Evolutionary conservation across 2,329 filamentous ascomycete species (phyloP).

Genomic region (Fusarium pseudograminearum): DNA sequence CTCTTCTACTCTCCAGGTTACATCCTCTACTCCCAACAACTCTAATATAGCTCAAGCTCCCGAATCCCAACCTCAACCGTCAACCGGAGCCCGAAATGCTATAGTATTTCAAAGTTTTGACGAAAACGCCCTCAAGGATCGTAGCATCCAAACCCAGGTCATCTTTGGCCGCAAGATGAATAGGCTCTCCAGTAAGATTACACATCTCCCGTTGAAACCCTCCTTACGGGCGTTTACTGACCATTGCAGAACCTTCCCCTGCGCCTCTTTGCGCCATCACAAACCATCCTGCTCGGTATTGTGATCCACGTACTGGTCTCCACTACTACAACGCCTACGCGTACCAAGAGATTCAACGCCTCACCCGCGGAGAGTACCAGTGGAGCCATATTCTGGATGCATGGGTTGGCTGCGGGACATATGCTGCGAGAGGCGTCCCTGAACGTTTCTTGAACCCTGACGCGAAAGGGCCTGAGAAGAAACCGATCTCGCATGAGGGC

Average conservation of each 20-base stretch:
- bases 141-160: conserved; percentile 68
- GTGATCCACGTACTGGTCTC: conserved; percentile 86
- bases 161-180: conserved; percentile 70
- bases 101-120: conserved; percentile 72
- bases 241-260: conserved; percentile 61
- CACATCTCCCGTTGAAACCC: neutral
- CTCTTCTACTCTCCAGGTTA: conserved; percentile 5
- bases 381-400: conserved; percentile 87
- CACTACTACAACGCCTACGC: conserved; percentile 83
- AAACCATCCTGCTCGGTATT: conserved; percentile 81
- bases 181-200: conserved; percentile 64
- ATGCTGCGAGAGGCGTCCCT: conserved; percentile 81
- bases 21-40: conserved; percentile 24
- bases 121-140: conserved; percentile 66
- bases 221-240: conserved; percentile 2
- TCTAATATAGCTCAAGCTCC: conserved; percentile 26
- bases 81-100: conserved; percentile 65
- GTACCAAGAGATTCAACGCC: conserved; percentile 83
- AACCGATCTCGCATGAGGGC: conserved; percentile 26
- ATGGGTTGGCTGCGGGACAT: conserved; percentile 78
- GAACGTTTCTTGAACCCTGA: conserved; percentile 72
- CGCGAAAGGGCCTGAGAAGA: conserved; percentile 45
- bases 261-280: conserved; percentile 82
- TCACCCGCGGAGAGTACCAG: conserved; percentile 78
- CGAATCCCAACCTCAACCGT: conserved; percentile 44